phyloP scores from a whole-genome alignment of 257 asterid genomes.

The Scutellaria galericulata region DNA sequence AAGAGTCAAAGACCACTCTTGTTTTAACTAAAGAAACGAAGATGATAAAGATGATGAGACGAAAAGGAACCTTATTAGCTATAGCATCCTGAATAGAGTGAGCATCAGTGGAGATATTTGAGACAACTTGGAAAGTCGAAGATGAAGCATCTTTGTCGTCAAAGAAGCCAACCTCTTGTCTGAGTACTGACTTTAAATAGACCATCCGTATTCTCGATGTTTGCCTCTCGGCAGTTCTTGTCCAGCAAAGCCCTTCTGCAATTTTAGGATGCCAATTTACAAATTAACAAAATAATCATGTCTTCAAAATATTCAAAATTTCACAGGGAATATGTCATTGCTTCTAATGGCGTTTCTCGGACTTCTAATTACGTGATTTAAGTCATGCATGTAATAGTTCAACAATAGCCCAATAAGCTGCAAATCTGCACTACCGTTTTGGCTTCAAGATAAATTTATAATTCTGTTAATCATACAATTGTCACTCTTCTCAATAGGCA shows the following conservation, averaged over 20 bases:
- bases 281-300: too few species aligned
- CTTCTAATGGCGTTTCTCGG: too few species aligned
- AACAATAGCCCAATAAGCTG: too few species aligned
- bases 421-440: too few species aligned
- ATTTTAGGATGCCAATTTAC: background rate
- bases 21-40: background rate
- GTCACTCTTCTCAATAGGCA: too few species aligned
- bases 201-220: slow-evolving; percentile 49
- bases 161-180: slow-evolving; percentile 54
- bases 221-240: slow-evolving; percentile 61
- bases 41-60: background rate
- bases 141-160: slow-evolving; percentile 48
- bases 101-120: slow-evolving; percentile 45
- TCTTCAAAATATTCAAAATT: too few species aligned
- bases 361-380: too few species aligned
- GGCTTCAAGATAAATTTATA: too few species aligned
- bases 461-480: too few species aligned
- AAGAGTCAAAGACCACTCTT: slow-evolving; percentile 5
- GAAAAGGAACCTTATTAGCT: slow-evolving; percentile 43
- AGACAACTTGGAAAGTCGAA: slow-evolving; percentile 41
- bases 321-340: too few species aligned
- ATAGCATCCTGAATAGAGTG: slow-evolving; percentile 52
- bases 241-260: slow-evolving; percentile 58
- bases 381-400: too few species aligned
- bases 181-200: slow-evolving; percentile 47